Evolutionary conservation across 257 asterid genomes (phyloP).

Genomic region (Cynanchum wilfordii): DNA sequence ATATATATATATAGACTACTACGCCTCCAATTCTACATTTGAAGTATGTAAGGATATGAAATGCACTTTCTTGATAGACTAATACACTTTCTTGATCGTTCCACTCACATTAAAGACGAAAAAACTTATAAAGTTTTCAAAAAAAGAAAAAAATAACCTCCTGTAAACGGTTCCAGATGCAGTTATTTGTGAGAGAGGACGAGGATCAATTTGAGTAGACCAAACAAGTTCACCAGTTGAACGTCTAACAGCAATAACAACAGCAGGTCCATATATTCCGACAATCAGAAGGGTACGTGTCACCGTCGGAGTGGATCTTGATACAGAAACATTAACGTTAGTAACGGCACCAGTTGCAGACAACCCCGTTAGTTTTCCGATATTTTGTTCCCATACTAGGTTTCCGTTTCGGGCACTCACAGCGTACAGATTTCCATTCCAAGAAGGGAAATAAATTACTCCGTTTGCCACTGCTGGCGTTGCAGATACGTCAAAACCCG

Average conservation of each 20-base stretch:
- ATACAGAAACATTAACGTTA: slow-evolving; percentile 39
- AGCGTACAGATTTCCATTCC: slow-evolving; percentile 72
- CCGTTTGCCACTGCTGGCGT: slow-evolving; percentile 57
- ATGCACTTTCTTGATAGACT: too few relatives aligned
- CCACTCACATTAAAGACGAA: too few relatives aligned
- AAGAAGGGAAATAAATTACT: slow-evolving; percentile 64
- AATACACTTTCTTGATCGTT: too few relatives aligned
- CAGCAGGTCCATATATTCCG: slow-evolving; percentile 59
- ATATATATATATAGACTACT: too few relatives aligned
- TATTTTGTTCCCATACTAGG: slow-evolving; percentile 51
- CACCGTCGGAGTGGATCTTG: slow-evolving; percentile 71
- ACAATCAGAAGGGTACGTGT: slow-evolving; percentile 41
- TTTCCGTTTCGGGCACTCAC: slow-evolving; percentile 45
- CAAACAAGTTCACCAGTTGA: slow-evolving; percentile 48
- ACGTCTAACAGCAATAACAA: slow-evolving; percentile 44
- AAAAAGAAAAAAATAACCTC: slow-evolving; percentile 27
- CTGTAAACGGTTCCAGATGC: slow-evolving; percentile 44
- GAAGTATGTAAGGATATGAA: too few relatives aligned
- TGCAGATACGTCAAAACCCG: slow-evolving; percentile 71
- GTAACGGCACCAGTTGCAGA: slow-evolving; percentile 26
- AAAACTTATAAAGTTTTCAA: too few relatives aligned
- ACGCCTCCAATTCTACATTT: too few relatives aligned
- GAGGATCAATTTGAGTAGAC: slow-evolving; percentile 48
- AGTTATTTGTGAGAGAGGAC: slow-evolving; percentile 42
- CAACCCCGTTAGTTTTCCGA: slow-evolving; percentile 52